phyloP scores from a whole-genome alignment of 495 filamentous ascomycete genomes.

The Xylaria telfairii region DNA sequence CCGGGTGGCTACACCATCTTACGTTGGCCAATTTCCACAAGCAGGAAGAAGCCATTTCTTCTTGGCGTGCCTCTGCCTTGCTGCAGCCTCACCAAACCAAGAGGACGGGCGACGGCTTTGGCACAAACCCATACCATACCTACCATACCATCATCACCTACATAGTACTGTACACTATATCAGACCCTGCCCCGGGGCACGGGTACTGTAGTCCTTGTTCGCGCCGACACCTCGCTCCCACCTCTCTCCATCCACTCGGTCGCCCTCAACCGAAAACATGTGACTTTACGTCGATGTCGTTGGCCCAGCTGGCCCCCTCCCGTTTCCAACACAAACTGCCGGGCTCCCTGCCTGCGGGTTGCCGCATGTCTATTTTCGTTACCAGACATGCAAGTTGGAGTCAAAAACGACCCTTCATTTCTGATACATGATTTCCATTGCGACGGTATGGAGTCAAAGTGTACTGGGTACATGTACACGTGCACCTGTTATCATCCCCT shows the following conservation, averaged over 20 bases:
- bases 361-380: conserved; percentile 20
- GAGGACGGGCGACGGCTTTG: background rate
- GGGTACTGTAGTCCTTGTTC: background rate
- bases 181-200: background rate
- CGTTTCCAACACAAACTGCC: conserved; percentile 2
- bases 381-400: conserved; percentile 22
- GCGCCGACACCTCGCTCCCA: conserved; percentile 5
- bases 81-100: background rate
- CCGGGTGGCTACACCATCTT: background rate
- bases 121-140: background rate
- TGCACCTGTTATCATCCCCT: background rate
- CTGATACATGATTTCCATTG: background rate
- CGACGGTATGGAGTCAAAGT: background rate
- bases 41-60: background rate
- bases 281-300: conserved; percentile 24
- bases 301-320: conserved; percentile 4
- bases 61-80: conserved; percentile 8
- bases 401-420: background rate
- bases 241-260: conserved; percentile 12
- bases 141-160: background rate
- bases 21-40: background rate
- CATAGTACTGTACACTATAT: background rate
- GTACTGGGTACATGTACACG: background rate
- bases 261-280: conserved; percentile 21
- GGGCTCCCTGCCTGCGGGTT: conserved; percentile 8